Evolutionary conservation across 768 basidiomycete genomes (phyloP).

Genomic region (Amanita polypyramis): DNA sequence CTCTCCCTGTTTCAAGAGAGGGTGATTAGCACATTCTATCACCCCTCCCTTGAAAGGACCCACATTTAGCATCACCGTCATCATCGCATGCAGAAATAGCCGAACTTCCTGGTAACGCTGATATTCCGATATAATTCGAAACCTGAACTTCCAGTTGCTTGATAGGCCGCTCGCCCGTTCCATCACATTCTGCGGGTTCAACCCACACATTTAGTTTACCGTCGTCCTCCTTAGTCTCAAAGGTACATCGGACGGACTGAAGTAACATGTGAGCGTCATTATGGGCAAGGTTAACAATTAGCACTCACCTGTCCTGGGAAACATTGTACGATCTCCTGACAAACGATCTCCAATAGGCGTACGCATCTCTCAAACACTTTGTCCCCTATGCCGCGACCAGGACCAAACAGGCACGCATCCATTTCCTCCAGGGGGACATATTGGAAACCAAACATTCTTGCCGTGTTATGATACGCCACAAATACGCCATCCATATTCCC

Average conservation of each 20-base stretch:
- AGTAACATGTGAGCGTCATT: not conserved
- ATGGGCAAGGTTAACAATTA: not conserved
- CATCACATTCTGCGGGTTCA: conserved; percentile 45
- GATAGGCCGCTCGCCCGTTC: conserved; percentile 33
- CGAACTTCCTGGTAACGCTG: conserved; percentile 8
- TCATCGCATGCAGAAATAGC: conserved; percentile 13
- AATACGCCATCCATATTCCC: conserved; percentile 96
- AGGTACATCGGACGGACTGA: conserved; percentile 48
- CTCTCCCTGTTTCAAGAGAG: conserved; percentile 35
- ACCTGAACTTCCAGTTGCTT: conserved; percentile 46
- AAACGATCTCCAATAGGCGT: conserved; percentile 53
- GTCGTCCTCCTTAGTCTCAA: conserved; percentile 40
- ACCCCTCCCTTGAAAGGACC: not conserved
- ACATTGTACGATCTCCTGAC: conserved; percentile 42
- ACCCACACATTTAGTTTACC: conserved; percentile 53
- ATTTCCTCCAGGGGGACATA: conserved; percentile 83
- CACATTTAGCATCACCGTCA: conserved; percentile 1
- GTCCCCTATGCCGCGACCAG: conserved; percentile 42
- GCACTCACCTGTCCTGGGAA: conserved; percentile 57
- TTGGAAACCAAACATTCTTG: conserved; percentile 85
- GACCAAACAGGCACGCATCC: conserved; percentile 72
- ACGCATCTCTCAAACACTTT: conserved; percentile 72
- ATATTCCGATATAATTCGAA: conserved; percentile 13
- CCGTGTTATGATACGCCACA: conserved; percentile 82
- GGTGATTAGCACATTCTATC: not conserved